phyloP scores from a whole-genome alignment of 441 rosid species.

The Bocquillonia castaneifolia region DNA sequence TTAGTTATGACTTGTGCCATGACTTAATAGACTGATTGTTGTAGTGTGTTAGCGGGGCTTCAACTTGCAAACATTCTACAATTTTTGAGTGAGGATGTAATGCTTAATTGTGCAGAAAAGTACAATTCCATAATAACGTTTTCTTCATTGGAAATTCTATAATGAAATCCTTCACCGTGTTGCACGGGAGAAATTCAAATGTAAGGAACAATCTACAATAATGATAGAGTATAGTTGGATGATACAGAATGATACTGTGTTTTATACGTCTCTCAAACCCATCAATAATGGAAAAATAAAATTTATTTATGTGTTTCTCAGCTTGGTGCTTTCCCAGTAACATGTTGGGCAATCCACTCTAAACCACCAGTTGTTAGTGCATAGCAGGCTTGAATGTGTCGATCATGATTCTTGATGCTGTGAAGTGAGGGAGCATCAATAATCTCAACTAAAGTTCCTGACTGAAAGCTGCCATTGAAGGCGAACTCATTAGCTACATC shows the following conservation, averaged over 20 bases:
- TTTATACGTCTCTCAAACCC: constrained; percentile 12
- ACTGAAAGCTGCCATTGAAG: too few relatives aligned
- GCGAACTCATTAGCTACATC: too few relatives aligned
- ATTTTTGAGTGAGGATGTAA: constrained; percentile 20
- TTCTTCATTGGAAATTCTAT: constrained; percentile 16
- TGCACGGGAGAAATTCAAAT: constrained; percentile 22
- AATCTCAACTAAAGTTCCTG: constrained; percentile 77
- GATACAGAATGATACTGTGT: constrained; percentile 21
- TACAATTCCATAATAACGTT: constrained; percentile 21
- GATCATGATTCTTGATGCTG: constrained; percentile 89
- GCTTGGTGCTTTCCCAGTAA: constrained; percentile 69
- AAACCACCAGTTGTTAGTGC: constrained; percentile 87
- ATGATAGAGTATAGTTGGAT: constrained; percentile 20
- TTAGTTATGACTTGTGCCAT: too few relatives aligned
- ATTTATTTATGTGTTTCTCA: constrained; percentile 22
- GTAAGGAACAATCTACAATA: constrained; percentile 25
- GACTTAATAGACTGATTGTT: too few relatives aligned
- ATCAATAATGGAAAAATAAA: constrained; percentile 13
- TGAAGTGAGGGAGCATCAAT: constrained; percentile 90
- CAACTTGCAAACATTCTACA: constrained; percentile 8
- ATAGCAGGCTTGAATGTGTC: constrained; percentile 97
- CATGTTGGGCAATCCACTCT: constrained; percentile 88
- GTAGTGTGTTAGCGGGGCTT: too few relatives aligned
- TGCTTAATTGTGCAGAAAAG: constrained; percentile 24
- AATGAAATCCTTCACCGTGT: constrained; percentile 38